phyloP scores from a whole-genome alignment of 2,329 filamentous ascomycete species.

The Exutisphaerella laricina region DNA sequence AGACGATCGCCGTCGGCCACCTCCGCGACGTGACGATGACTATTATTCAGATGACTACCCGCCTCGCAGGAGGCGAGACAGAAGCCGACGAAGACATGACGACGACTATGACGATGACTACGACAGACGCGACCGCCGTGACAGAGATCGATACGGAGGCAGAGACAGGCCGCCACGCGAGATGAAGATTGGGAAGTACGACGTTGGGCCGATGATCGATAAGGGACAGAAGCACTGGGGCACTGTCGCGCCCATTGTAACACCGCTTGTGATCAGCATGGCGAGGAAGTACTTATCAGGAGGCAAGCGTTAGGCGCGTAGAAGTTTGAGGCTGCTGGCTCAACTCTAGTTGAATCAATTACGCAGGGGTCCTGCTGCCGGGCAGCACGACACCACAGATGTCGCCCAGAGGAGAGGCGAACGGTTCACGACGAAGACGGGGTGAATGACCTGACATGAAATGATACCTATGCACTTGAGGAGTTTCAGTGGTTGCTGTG shows the following conservation, averaged over 20 bases:
- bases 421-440: no score
- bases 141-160: slow-evolving; percentile 14
- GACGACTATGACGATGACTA: slow-evolving; percentile 21
- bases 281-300: slow-evolving; percentile 16
- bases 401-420: no score
- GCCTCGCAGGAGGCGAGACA: slow-evolving; percentile 7
- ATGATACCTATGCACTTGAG: slow-evolving; percentile 6
- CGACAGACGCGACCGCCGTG: slow-evolving; percentile 19
- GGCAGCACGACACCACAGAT: no score
- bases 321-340: background rate
- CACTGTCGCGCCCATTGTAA: slow-evolving; percentile 30
- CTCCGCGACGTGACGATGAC: slow-evolving; percentile 21
- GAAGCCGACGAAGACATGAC: slow-evolving; percentile 18
- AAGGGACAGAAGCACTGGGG: slow-evolving; percentile 33
- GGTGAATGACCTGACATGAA: slow-evolving; percentile 1
- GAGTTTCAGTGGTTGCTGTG: background rate
- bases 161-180: slow-evolving; percentile 23
- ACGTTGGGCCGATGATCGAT: slow-evolving; percentile 31
- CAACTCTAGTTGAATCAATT: background rate
- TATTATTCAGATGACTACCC: slow-evolving; percentile 19
- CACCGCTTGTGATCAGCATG: slow-evolving; percentile 24
- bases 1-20: slow-evolving; percentile 18
- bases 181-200: slow-evolving; percentile 31
- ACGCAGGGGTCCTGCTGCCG: no score
- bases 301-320: slow-evolving; percentile 4